Evolutionary conservation across 805 yeast genomes (phyloP), one percentile per base, ranked within the genome.

Genomic region (Saccharomyces paradoxus): DNA sequence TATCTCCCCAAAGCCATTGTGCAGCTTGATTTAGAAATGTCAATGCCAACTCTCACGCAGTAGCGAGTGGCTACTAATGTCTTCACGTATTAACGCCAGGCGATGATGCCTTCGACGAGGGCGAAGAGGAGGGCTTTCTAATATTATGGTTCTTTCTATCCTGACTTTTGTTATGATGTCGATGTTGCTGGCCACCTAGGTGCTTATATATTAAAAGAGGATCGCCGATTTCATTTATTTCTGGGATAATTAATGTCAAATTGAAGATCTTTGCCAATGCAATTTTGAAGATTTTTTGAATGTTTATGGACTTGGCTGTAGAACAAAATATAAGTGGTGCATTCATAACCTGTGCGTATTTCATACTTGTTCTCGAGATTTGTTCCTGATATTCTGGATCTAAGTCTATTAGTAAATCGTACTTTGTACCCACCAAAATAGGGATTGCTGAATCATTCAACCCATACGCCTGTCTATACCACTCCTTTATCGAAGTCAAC

Each of bases 391-490:
- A 94, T 53, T 81, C 84, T 37, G 77, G 79, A 48, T 90, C 81
- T 69, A 87, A 73, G 58, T 86, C 89, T 28, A 87, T 82, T 68
- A 91, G 90, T 58, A 83, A 73, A 66, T 91, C 98, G 70, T 87
- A 91, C 67, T 91, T 91, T 1, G 98, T 92, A 1, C 98, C 98
- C 1, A 91, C 86, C 50, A 91, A 74, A 55, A 91, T 82, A 2
- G 97, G 96, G 47, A 91, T 87, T 9, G 97, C 97, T 0, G 90
- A 86, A 65, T 84, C 82, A 71, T 91, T 91, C 66, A 88, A 83
- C 0, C 95, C 95, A 51, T 95, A 74, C 0, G 94, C 92, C 66
- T 87, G 95, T 56, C 94, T 76, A 68, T 89, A 91, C 98, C 98
- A 91, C 64, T 89, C 96, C 64, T 89, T 87, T 53, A 91, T 78